phyloP scores from a whole-genome alignment of 108 stramenopile species.

The Fragilaria radians region DNA sequence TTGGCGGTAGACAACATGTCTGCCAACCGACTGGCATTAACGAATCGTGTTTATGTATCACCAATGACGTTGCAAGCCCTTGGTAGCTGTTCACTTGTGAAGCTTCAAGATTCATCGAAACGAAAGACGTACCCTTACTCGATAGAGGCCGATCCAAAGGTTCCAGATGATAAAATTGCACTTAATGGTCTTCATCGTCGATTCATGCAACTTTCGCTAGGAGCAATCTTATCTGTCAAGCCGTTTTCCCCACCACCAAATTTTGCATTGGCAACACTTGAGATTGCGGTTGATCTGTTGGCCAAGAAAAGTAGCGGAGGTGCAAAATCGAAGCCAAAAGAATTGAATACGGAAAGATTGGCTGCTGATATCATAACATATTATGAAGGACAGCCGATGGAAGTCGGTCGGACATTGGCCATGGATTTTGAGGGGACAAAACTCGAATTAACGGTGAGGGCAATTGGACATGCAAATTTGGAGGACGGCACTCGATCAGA shows the following conservation, averaged over 20 bases:
- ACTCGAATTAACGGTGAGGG: conserved; percentile 51
- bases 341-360: conserved; percentile 78
- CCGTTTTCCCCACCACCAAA: conserved; percentile 49
- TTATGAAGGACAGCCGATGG: conserved; percentile 73
- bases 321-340: conserved; percentile 39
- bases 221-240: conserved; percentile 37
- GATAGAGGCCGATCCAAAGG: conserved; percentile 57
- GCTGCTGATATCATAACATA: conserved; percentile 55
- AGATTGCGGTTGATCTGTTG: conserved; percentile 63
- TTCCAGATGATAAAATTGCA: conserved; percentile 61
- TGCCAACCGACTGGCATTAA: conserved; percentile 76
- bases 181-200: conserved; percentile 83
- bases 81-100: conserved; percentile 15
- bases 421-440: conserved; percentile 91
- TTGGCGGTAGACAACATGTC: conserved; percentile 78
- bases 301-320: conserved; percentile 45
- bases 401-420: conserved; percentile 60
- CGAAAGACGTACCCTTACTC: conserved; percentile 65
- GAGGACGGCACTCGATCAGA: conserved; percentile 14
- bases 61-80: conserved; percentile 40
- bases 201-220: conserved; percentile 50
- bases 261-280: conserved; percentile 57
- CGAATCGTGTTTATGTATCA: conserved; percentile 79
- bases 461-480: conserved; percentile 39
- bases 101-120: too few relatives aligned